These are phyloP conservation scores for Kodamaea hsintzibuensis DNA, from an alignment of 805 yeast genomes.

Conservation along the genomic window DNA sequence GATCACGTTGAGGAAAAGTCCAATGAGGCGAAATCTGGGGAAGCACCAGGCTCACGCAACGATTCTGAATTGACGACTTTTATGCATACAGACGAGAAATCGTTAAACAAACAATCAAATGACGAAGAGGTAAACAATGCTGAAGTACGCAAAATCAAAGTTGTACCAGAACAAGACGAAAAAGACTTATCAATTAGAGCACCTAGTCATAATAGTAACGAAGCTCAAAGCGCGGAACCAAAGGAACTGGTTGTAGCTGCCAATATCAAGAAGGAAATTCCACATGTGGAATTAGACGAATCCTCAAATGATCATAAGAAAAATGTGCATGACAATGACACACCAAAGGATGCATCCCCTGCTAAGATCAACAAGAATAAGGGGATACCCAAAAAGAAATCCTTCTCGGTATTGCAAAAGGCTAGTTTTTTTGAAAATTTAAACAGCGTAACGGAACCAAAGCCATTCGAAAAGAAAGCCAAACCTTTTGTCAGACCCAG, in stretches of 20 bases:
- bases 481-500: neutral
- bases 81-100: neutral
- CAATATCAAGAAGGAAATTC: neutral
- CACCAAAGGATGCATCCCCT: neutral
- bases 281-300: neutral
- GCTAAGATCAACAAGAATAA: neutral
- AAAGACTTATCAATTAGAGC: neutral
- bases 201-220: neutral
- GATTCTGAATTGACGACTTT: neutral
- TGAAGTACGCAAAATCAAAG: neutral
- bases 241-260: neutral
- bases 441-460: neutral
- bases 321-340: neutral
- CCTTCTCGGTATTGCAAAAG: constrained; percentile 1
- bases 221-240: neutral
- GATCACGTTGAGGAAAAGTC: neutral
- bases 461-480: constrained; percentile 1
- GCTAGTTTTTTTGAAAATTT: constrained; percentile 1
- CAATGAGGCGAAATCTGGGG: neutral
- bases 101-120: neutral
- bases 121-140: neutral
- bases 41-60: neutral
- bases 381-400: constrained; percentile 2
- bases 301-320: neutral
- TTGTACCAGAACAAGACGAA: neutral